phyloP scores from a whole-genome alignment of 1,139 yeast genomes.

The Magnusiomyces suaveolens region DNA sequence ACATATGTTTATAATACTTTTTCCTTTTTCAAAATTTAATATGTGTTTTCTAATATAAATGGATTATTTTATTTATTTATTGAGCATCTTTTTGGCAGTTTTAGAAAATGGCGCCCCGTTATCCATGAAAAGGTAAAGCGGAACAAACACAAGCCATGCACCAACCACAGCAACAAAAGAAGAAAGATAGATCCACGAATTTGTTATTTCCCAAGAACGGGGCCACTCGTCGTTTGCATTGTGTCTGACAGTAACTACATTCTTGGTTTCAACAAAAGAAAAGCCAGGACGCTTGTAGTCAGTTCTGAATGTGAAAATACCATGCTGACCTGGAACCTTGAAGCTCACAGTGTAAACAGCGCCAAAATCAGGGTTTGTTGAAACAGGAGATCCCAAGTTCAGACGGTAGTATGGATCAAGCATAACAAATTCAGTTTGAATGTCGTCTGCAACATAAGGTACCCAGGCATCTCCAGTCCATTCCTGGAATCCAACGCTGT shows the following conservation, averaged over 20 bases:
- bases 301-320: conserved; percentile 80
- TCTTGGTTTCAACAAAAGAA: conserved; percentile 54
- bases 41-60: neutral
- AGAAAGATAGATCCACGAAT: conserved; percentile 83
- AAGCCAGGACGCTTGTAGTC: conserved; percentile 77
- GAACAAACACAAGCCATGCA: conserved; percentile 69
- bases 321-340: conserved; percentile 88
- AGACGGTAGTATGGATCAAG: conserved; percentile 91
- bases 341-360: conserved; percentile 48
- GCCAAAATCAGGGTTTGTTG: conserved; percentile 22
- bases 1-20: too few species aligned
- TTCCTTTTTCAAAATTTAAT: too few species aligned
- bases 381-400: conserved; percentile 30
- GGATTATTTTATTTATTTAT: neutral
- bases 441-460: conserved; percentile 51
- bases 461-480: conserved; percentile 57
- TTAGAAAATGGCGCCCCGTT: conserved; percentile 2
- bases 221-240: conserved; percentile 92
- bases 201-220: conserved; percentile 86
- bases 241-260: conserved; percentile 80
- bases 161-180: conserved; percentile 59
- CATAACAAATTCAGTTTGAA: conserved; percentile 82
- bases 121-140: conserved; percentile 46
- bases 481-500: conserved; percentile 34
- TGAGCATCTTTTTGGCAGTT: neutral